phyloP scores from a whole-genome alignment of 768 basidiomycete species.

The Tricholoma furcatifolium region DNA sequence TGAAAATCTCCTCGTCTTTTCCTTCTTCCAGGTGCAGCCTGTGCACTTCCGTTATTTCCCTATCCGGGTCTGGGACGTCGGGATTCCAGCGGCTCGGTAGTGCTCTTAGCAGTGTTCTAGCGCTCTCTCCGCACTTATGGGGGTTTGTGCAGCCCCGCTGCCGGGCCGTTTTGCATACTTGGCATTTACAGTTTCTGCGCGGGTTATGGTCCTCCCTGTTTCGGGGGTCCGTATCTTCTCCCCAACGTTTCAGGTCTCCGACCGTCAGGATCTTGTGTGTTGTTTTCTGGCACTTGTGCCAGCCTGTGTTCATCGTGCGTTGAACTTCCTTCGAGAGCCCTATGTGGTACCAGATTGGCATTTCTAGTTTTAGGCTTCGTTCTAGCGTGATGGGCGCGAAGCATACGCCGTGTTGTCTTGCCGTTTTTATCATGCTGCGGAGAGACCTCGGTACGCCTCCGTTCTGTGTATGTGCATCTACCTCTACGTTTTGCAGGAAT shows the following conservation, averaged over 20 bases:
- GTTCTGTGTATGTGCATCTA: not conserved
- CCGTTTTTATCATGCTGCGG: not conserved
- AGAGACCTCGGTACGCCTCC: not conserved
- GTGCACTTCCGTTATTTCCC: too few species aligned
- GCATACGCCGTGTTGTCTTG: not conserved
- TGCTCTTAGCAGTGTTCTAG: too few species aligned
- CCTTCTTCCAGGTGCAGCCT: too few species aligned
- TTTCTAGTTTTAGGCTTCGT: not conserved
- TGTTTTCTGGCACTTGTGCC: not conserved
- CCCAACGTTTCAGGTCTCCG: constrained; percentile 4
- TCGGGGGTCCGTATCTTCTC: not conserved
- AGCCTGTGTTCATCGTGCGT: not conserved
- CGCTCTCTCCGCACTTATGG: constrained; percentile 16
- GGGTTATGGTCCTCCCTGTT: not conserved
- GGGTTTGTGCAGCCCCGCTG: constrained; percentile 17
- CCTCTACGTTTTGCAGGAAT: not conserved
- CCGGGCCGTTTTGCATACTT: not conserved
- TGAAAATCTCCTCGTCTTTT: too few species aligned
- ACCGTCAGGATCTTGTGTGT: constrained; percentile 15
- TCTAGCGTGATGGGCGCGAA: not conserved
- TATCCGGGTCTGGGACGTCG: too few species aligned
- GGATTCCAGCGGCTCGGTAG: too few species aligned
- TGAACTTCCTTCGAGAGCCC: not conserved
- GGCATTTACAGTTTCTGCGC: not conserved
- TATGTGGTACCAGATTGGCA: too few species aligned